Percentiles rank a stretch among this genome's conserved stretches.
phyloP scores from a whole-genome alignment of 768 basidiomycete species.

The Boletus tomentosulus region DNA sequence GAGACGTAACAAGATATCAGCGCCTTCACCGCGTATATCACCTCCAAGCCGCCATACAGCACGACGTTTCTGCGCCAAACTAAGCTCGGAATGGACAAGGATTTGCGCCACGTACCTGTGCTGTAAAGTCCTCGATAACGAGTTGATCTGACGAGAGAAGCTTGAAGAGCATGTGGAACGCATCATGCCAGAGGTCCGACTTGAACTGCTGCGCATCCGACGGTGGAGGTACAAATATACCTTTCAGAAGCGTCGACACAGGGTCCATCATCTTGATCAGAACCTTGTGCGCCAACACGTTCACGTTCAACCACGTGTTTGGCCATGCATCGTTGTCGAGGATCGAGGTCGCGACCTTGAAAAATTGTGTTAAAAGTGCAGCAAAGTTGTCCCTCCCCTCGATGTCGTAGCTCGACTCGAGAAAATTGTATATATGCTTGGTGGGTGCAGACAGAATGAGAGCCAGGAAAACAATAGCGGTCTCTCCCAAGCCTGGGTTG shows the following conservation, averaged over 20 bases:
- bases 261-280: conserved; percentile 87
- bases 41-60: conserved; percentile 96
- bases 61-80: conserved; percentile 68
- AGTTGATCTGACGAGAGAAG: conserved; percentile 87
- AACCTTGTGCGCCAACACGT: conserved; percentile 82
- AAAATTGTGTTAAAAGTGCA: conserved; percentile 66
- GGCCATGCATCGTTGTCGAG: conserved; percentile 88
- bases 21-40: conserved; percentile 91
- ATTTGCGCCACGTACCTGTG: conserved; percentile 55
- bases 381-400: conserved; percentile 83
- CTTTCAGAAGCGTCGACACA: conserved; percentile 69
- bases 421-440: conserved; percentile 70
- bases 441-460: conserved; percentile 77
- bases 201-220: conserved; percentile 67
- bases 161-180: conserved; percentile 77
- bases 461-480: conserved; percentile 78
- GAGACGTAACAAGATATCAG: conserved; percentile 67
- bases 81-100: conserved; percentile 4
- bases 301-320: conserved; percentile 86
- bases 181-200: conserved; percentile 73
- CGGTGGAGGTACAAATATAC: conserved; percentile 73
- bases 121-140: conserved; percentile 91
- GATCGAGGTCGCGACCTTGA: conserved; percentile 77
- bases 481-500: conserved; percentile 76
- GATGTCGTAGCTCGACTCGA: conserved; percentile 80